Conservation (phyloP, 139 green algal genomes). For the Tetradesmus obliquus region DNA sequence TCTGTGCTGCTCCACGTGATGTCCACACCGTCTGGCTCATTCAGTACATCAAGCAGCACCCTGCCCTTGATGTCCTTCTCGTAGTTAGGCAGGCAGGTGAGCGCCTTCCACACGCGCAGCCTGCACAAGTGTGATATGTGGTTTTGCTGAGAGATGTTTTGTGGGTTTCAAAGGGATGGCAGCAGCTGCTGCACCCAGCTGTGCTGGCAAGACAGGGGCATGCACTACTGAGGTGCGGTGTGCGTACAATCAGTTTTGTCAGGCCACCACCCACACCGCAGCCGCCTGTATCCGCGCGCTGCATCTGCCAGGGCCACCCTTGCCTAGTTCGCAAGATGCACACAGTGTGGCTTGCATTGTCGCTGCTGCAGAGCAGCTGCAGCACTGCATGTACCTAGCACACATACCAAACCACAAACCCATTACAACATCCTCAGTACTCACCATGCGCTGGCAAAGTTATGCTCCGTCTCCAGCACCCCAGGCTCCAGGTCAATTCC, state of each 20-base stretch:
- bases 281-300: no score
- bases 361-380: no score
- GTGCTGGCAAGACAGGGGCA: background rate
- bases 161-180: background rate
- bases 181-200: background rate
- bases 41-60: slow-evolving; percentile 2
- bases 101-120: background rate
- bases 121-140: background rate
- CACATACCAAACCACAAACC: no score
- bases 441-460: background rate
- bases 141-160: no score
- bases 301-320: no score
- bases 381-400: no score
- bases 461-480: background rate
- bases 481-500: background rate
- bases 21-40: slow-evolving; percentile 8
- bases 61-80: background rate
- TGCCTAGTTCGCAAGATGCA: no score
- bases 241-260: no score
- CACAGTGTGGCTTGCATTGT: no score
- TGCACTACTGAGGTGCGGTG: no score
- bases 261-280: no score
- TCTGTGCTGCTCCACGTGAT: background rate
- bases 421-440: background rate
- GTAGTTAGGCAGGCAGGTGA: background rate